These are phyloP conservation scores for Ceratobasidium sp. DNA, from an alignment of 1,284 basidiomycete species.

Conservation along the genomic window DNA sequence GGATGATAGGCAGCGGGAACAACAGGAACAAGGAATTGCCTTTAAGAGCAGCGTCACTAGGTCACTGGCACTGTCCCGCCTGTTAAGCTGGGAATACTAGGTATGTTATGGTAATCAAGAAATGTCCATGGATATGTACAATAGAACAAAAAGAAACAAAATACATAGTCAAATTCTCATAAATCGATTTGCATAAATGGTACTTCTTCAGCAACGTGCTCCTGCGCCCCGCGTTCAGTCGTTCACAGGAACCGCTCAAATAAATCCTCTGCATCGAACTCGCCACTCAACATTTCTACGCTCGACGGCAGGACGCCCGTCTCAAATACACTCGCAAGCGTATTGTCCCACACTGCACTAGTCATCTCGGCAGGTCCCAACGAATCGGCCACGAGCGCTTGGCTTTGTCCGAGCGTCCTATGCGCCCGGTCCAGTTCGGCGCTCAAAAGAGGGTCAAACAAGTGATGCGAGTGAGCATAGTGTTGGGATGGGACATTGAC, in stretches of 20 bases:
- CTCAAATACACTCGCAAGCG: slow-evolving; percentile 12
- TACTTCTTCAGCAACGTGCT: not conserved
- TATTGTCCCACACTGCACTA: slow-evolving; percentile 10
- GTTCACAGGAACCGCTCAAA: slow-evolving; percentile 29
- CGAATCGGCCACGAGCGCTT: slow-evolving; percentile 22
- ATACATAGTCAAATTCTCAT: not conserved
- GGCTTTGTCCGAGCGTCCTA: slow-evolving; percentile 15
- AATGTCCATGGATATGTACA: slow-evolving; percentile 20
- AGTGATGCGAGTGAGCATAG: slow-evolving; percentile 13
- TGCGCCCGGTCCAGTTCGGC: slow-evolving; percentile 34
- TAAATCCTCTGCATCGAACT: slow-evolving; percentile 29
- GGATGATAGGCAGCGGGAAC: not conserved
- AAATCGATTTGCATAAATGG: not conserved
- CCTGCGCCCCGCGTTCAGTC: not conserved
- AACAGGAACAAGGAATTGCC: too few species aligned
- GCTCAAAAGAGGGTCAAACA: slow-evolving; percentile 24
- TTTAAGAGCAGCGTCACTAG: too few species aligned
- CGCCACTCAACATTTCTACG: slow-evolving; percentile 31
- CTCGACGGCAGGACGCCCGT: slow-evolving; percentile 33
- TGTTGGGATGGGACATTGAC: slow-evolving; percentile 18
- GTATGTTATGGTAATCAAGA: not conserved
- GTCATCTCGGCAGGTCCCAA: slow-evolving; percentile 25
- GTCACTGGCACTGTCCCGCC: not conserved
- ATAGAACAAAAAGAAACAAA: not conserved
- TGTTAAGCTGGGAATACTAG: not conserved